Evolutionary conservation across 495 filamentous ascomycete species (phyloP), one percentile per base, ranked within the genome.

Genomic region (Aspergillus cavernicola): DNA sequence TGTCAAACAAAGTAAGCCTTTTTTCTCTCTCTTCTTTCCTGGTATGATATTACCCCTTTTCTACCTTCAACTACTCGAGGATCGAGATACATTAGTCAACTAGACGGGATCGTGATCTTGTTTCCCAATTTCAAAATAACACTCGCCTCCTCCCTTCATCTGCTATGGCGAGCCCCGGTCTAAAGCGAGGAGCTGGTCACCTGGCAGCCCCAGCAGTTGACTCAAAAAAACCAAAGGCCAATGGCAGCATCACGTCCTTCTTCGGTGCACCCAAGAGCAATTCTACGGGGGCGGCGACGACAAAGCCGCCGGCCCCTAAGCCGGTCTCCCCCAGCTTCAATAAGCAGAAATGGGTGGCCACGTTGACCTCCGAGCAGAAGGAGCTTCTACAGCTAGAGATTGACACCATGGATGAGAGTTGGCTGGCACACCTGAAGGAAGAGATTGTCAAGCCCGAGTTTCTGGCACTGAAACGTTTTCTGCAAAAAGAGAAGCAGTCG

Each of bases 351-450:
- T 98, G 93, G 93, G 77, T 90, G 1, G 79, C 81, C 11, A 82
- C 80, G 35, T 76, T 98, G 51, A 91, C 83, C 0, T 59, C 78
- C 5, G 95, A 97, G 73, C 89, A 96, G 67, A 88, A 84, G 62
- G 78, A 84, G 15, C 73, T 97, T 22, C 76, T 98, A 32, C 73
- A 87, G 53, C 77, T 98, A 24, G 93, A 98, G 69, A 96, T 97
- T 61, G 81, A 92, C 33, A 96, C 90, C 0, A 73, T 98, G 58
- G 78, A 97, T 61, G 88, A 90, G 35, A 91, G 83, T 70, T 98
- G 93, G 93, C 76, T 98, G 41, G 82, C 82, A 28, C 84, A 86
- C 47, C 78, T 98, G 38, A 92, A 90, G 63, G 88, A 93, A 47
- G 90, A 95, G 61, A 66, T 97, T 16, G 64, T 83, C 2, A 86